Conservation (phyloP, 306 rosid species). For the Malus domestica region ASM211411v1 NC_041791.1:17883001-17883500, state of each 20-base stretch:
- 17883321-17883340: not conserved
- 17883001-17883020: too few species aligned
- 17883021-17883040: too few species aligned
- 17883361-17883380: not conserved
- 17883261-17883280: not conserved
- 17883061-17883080: too few species aligned
- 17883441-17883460: not conserved
- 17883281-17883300: too few species aligned
- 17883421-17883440: not conserved
- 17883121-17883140: too few species aligned
- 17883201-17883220: not conserved
- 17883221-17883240: not conserved
- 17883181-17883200: not conserved
- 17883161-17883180: not conserved
- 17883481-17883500: not conserved
- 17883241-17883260: not conserved
- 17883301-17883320: too few species aligned
- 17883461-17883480: not conserved
- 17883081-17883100: not conserved
- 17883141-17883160: not conserved
- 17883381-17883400: not conserved
- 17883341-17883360: not conserved
- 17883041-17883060: too few species aligned
- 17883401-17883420: not conserved
- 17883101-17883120: not conserved